A percentile compares a stretch with the other conserved stretches of the same genome.
Conservation (phyloP, 768 basidiomycete species). For the Artomyces pyxidatus region DNA sequence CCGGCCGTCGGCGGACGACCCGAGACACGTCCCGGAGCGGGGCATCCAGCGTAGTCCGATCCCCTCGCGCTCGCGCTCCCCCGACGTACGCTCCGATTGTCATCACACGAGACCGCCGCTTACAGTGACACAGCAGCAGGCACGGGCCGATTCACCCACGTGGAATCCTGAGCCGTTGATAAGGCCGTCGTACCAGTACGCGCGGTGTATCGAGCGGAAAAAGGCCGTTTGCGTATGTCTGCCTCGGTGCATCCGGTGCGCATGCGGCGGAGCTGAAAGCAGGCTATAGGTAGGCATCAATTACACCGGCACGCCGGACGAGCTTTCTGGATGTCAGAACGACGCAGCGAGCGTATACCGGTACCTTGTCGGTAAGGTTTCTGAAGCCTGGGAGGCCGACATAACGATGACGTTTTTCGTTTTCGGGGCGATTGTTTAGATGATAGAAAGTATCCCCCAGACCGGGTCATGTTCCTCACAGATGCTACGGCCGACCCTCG, state of each 20-base stretch:
- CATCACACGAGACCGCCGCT: too few relatives aligned
- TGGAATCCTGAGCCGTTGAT: neutral
- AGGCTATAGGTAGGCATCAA: slow-evolving; percentile 75
- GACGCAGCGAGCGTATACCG: slow-evolving; percentile 74
- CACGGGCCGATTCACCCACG: neutral
- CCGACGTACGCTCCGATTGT: too few relatives aligned
- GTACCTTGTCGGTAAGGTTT: slow-evolving; percentile 67
- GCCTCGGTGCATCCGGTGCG: neutral
- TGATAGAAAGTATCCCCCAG: slow-evolving; percentile 22
- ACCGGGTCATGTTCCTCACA: slow-evolving; percentile 82
- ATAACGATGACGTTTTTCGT: slow-evolving; percentile 1
- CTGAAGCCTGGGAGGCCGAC: slow-evolving; percentile 18
- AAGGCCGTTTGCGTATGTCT: slow-evolving; percentile 78
- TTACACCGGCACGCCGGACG: slow-evolving; percentile 61
- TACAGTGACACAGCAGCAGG: too few relatives aligned
- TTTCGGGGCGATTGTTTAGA: slow-evolving; percentile 7
- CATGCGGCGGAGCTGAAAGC: neutral
- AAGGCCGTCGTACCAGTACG: slow-evolving; percentile 61
- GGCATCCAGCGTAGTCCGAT: too few relatives aligned
- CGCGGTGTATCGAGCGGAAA: slow-evolving; percentile 79
- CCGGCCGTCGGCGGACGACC: neutral
- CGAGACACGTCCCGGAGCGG: neutral
- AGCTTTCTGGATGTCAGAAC: slow-evolving; percentile 83
- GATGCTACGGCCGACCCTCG: slow-evolving; percentile 63
- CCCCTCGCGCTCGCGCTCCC: too few relatives aligned